Evolutionary conservation across 345 rosid species (phyloP).

Genomic region (Heritiera littoralis): DNA sequence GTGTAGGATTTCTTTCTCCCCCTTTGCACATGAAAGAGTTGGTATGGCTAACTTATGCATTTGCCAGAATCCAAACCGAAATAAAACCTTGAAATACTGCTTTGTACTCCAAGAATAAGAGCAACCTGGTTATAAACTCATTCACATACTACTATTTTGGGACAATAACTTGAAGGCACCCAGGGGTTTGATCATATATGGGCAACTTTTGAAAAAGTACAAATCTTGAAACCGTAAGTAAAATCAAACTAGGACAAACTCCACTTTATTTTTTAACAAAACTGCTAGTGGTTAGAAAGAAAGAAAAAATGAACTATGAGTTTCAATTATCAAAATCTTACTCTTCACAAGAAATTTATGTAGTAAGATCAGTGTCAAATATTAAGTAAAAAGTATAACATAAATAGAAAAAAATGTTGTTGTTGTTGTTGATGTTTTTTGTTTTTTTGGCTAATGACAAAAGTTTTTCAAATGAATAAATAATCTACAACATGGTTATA

Average conservation of each 20-base stretch:
- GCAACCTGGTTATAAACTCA: background rate
- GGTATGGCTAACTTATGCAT: background rate
- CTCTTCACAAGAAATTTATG: background rate
- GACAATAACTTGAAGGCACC: background rate
- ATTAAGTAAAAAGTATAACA: conserved; percentile 1
- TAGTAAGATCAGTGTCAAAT: background rate
- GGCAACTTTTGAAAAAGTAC: background rate
- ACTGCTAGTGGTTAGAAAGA: background rate
- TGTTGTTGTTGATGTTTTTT: background rate
- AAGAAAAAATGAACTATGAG: background rate
- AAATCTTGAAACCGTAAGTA: background rate
- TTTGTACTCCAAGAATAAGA: background rate
- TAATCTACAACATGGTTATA: background rate
- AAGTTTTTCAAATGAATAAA: background rate
- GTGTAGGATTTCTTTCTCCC: background rate
- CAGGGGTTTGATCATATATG: background rate
- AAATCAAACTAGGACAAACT: background rate
- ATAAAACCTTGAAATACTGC: background rate
- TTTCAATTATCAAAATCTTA: background rate
- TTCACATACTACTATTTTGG: background rate
- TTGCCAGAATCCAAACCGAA: background rate
- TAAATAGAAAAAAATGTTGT: background rate
- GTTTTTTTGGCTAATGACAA: background rate
- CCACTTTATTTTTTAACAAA: background rate
- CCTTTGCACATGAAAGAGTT: background rate